A percentile compares a stretch with the other conserved stretches of the same genome.
phyloP scores from a whole-genome alignment of 345 rosid species.

The Nephelium lappaceum region DNA sequence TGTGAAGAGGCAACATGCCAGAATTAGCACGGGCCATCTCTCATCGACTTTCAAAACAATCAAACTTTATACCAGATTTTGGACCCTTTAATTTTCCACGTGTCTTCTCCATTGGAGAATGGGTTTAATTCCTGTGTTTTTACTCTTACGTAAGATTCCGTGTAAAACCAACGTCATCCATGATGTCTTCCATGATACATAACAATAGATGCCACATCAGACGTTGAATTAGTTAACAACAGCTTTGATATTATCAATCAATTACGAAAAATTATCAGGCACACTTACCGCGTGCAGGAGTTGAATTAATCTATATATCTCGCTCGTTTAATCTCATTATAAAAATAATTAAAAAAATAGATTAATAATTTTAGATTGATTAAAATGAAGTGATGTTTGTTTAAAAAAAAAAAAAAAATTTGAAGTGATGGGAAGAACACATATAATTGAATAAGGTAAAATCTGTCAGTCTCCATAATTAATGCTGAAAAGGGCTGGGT shows the following conservation, averaged over 20 bases:
- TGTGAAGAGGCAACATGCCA: neutral
- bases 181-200: neutral
- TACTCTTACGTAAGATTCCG: neutral
- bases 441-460: neutral
- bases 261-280: no score
- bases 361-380: no score
- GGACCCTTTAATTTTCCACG: neutral
- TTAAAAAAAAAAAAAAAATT: no score
- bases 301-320: no score
- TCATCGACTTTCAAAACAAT: neutral
- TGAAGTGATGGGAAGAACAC: no score
- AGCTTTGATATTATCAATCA: neutral
- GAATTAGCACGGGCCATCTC: conserved; percentile 9
- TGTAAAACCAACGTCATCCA: conserved; percentile 1
- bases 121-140: neutral
- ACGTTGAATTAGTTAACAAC: neutral
- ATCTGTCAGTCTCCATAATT: neutral
- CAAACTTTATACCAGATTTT: neutral
- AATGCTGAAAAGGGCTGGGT: neutral
- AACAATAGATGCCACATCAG: no score
- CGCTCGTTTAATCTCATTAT: no score
- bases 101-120: neutral
- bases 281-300: no score
- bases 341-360: no score
- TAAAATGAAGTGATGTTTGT: no score